A percentile compares a stretch with the other conserved stretches of the same genome.
These are phyloP conservation scores for Caryopteris hybrid DNA, from an alignment of 305 asterid species.

Conservation along the genomic window DNA sequence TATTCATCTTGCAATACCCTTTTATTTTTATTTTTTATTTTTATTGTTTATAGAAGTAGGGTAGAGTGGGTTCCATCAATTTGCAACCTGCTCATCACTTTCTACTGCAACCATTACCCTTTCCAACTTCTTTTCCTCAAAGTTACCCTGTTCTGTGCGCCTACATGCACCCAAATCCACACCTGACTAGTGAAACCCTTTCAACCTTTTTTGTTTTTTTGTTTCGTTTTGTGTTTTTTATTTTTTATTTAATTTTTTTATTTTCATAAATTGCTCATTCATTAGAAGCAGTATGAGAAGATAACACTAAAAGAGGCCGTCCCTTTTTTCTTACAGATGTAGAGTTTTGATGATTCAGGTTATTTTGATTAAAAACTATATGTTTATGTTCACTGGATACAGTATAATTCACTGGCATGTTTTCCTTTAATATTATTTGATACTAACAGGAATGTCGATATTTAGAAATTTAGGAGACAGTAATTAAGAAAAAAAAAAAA, in stretches of 20 bases:
- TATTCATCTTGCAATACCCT: neutral
- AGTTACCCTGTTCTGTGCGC: too few species aligned
- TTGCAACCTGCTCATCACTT: neutral
- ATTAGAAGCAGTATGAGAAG: neutral
- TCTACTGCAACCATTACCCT: neutral
- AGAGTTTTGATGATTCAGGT: neutral
- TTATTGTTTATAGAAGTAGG: neutral
- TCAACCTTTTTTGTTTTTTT: too few species aligned
- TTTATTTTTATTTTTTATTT: neutral
- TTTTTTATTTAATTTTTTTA: too few species aligned
- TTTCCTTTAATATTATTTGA: neutral
- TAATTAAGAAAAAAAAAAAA: neutral
- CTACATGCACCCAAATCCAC: too few species aligned
- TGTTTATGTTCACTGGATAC: neutral
- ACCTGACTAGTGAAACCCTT: neutral
- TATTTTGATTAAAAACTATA: neutral
- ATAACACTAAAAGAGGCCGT: neutral
- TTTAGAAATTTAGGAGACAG: neutral
- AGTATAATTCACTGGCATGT: neutral
- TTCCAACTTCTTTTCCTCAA: neutral
- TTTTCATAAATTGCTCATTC: too few species aligned
- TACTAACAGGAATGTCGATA: neutral
- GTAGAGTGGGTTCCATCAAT: neutral
- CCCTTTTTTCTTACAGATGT: neutral
- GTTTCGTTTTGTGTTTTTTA: too few species aligned